phyloP scores from a whole-genome alignment of 495 filamentous ascomycete species.

The Letharia lupina region DNA sequence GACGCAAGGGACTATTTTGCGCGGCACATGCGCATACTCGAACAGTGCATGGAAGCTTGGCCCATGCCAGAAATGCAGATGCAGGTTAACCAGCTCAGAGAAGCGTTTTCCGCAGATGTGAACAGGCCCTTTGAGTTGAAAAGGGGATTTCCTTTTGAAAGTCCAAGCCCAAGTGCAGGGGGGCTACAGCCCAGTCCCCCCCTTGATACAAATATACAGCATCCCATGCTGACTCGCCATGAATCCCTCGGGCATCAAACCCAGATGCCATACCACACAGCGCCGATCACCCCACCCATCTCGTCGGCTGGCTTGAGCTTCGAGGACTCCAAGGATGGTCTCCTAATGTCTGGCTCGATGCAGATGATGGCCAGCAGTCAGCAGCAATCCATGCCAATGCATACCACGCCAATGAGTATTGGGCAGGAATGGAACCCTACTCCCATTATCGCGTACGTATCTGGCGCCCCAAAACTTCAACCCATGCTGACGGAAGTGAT shows the following conservation, averaged over 20 bases:
- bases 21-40: conserved; percentile 90
- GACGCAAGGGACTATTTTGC: conserved; percentile 89
- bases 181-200: conserved; percentile 52
- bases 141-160: conserved; percentile 79
- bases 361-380: conserved; percentile 57
- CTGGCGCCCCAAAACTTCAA: conserved; percentile 4
- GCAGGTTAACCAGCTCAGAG: conserved; percentile 80
- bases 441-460: conserved; percentile 82
- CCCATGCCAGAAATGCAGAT: conserved; percentile 88
- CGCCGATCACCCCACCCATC: conserved; percentile 77
- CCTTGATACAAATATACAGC: conserved; percentile 38
- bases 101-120: conserved; percentile 86
- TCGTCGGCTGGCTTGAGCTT: conserved; percentile 48
- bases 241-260: conserved; percentile 18
- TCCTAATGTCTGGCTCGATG: conserved; percentile 68
- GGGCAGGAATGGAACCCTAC: conserved; percentile 86
- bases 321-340: conserved; percentile 71
- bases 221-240: conserved; percentile 15
- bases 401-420: conserved; percentile 42
- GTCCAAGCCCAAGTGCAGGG: conserved; percentile 53
- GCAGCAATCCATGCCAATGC: conserved; percentile 35
- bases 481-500: conserved; percentile 28
- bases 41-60: conserved; percentile 75
- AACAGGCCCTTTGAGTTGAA: conserved; percentile 84
- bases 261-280: conserved; percentile 41